Percentiles rank a stretch among this genome's conserved stretches.
phyloP scores from a whole-genome alignment of 208 protist species.

The Novymonas esmeraldas region DNA sequence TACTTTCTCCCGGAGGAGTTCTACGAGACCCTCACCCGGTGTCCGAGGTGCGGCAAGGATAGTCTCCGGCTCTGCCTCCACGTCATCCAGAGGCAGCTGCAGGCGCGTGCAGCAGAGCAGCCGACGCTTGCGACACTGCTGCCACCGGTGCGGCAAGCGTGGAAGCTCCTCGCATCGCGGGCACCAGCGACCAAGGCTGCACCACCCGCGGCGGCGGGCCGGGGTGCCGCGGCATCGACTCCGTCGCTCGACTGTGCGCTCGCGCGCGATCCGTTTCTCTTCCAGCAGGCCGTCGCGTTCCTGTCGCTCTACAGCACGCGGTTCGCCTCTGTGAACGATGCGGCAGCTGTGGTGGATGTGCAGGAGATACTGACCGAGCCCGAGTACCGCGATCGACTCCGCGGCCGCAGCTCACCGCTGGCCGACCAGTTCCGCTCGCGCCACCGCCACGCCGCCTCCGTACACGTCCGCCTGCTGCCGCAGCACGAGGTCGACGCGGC shows the following conservation, averaged over 20 bases:
- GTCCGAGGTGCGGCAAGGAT: constrained; percentile 65
- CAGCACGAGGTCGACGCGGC: constrained; percentile 50
- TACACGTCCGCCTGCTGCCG: constrained; percentile 63
- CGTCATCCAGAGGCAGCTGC: constrained; percentile 19
- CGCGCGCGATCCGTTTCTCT: constrained; percentile 79
- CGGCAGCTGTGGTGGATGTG: constrained; percentile 52
- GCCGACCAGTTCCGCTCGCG: constrained; percentile 81
- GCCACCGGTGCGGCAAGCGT: constrained; percentile 19
- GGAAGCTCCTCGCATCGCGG: constrained; percentile 3
- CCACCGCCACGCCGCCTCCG: constrained; percentile 64
- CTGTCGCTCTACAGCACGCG: constrained; percentile 56
- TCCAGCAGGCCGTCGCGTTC: constrained; percentile 87
- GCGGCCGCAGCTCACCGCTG: constrained; percentile 55
- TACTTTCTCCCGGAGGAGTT: constrained; percentile 75
- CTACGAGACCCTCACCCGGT: constrained; percentile 42
- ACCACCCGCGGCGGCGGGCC: too few species aligned
- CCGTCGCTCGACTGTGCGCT: constrained; percentile 42
- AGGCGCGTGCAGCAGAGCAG: constrained; percentile 16
- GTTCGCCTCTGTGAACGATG: constrained; percentile 78
- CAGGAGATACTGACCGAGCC: constrained; percentile 81
- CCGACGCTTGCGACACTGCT: constrained; percentile 21
- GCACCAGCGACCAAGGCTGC: neutral
- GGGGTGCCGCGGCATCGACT: neutral
- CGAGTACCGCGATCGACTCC: constrained; percentile 68
- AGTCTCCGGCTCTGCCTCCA: constrained; percentile 38